Base-by-base conservation (phyloP, 2,329 filamentous ascomycete genomes). In the Fusarium nisikadoi region DNA sequence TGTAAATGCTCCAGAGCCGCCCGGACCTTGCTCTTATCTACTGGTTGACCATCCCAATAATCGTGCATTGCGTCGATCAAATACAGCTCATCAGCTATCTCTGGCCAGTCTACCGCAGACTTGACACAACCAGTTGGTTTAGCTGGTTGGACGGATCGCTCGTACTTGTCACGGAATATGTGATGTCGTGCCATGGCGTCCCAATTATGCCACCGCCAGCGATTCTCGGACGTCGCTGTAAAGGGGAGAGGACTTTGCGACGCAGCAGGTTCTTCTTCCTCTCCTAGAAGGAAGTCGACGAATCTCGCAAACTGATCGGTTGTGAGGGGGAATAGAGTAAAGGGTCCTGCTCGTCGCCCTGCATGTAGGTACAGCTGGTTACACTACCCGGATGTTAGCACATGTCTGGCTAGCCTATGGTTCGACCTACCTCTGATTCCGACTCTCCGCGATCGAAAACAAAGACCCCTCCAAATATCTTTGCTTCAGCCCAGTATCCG, bases 401-500 rank as follows among this genome's bases (percentile, higher is more conserved):
- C 1, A 12, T 12, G 5, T 13, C 9, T 14, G n/a, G 2, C 8
- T 4, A 6, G 12, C 12, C 5, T 31, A 8, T 6, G 5, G 45
- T 8, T 27, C 12, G 14, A 8, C 10, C 5, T 53, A 70, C 68
- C 63, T 61, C 63, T 33, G 29, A 8, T 14, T 71, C 61, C 1
- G 61, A 35, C 27, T 66, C 63, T 3, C 70, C 67, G 1, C 66
- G 52, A 11, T 71, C 66, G 14, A 75, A 71, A 0, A 73, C 58
- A 0, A 75, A 38, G 1, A 71, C 52, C 0, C 72, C 70, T 2
- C 70, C 72, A 2, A 75, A 65, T 2, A 75, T 56, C 14, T 50
- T 70, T 1, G 52, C 58, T 29, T 75, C 67, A 4, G 67, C 70
- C 70, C 70, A 75, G 7, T 73, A 73, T 4, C 62, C 70, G 8